A percentile compares a stretch with the other conserved stretches of the same genome.
Evolutionary conservation across 1,284 basidiomycete genomes (phyloP).

Genomic region (Malassezia japonica): DNA sequence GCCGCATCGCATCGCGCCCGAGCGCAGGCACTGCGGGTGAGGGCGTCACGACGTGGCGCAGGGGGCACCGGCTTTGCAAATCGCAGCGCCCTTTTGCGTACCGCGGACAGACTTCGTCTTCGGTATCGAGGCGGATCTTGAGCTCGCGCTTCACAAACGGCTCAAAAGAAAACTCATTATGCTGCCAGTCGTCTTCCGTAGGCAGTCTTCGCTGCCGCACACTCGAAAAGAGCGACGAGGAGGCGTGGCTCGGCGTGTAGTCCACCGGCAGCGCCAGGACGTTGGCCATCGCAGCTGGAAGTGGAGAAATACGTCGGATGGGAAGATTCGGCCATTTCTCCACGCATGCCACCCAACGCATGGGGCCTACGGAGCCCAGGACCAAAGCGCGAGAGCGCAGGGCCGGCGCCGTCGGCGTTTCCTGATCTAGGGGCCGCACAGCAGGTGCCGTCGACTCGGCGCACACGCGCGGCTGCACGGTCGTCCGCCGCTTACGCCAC

Average conservation of each 20-base stretch:
- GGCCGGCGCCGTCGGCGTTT: slow-evolving; percentile 1
- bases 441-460: slow-evolving; percentile 1
- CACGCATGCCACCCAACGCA: background rate
- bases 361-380: background rate
- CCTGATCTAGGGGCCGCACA: slow-evolving; percentile 10
- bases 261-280: slow-evolving; percentile 11
- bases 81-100: slow-evolving; percentile 22
- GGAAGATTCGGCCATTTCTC: background rate
- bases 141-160: slow-evolving; percentile 71
- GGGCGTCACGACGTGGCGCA: slow-evolving; percentile 31
- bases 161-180: slow-evolving; percentile 80
- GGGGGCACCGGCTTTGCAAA: slow-evolving; percentile 23
- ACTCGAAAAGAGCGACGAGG: slow-evolving; percentile 15
- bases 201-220: slow-evolving; percentile 14
- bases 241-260: slow-evolving; percentile 15
- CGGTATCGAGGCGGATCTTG: slow-evolving; percentile 76
- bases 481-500: background rate
- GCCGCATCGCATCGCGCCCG: slow-evolving; percentile 52
- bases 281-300: slow-evolving; percentile 3
- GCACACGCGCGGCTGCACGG: slow-evolving; percentile 7
- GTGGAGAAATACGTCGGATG: background rate
- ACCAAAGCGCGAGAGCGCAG: background rate
- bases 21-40: slow-evolving; percentile 12
- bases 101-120: slow-evolving; percentile 52
- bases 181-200: slow-evolving; percentile 44